Percentiles rank a stretch among this genome's conserved stretches.
These are phyloP conservation scores for Porodaedalea pini DNA, from an alignment of 1,284 basidiomycete species.

Conservation along the genomic window DNA sequence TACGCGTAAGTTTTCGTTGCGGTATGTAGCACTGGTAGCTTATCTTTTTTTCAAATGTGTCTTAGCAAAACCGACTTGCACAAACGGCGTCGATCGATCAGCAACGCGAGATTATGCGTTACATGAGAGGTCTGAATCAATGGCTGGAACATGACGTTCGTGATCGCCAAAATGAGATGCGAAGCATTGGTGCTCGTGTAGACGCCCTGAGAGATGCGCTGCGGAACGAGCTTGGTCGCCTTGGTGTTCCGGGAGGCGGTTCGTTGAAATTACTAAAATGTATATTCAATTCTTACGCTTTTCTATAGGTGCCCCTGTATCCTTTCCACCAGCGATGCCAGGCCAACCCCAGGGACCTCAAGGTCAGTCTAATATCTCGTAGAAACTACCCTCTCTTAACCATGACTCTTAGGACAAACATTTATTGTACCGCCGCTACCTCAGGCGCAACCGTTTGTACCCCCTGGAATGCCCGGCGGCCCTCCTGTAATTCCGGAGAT, in stretches of 20 bases:
- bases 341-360: slow-evolving; percentile 9
- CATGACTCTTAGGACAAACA: slow-evolving; percentile 11
- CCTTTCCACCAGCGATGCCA: not conserved
- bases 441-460: slow-evolving; percentile 1
- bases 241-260: slow-evolving; percentile 16
- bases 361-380: not conserved
- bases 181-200: slow-evolving; percentile 56
- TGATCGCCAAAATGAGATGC: slow-evolving; percentile 68
- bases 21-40: not conserved
- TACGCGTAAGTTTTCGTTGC: slow-evolving; percentile 46
- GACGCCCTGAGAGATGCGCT: slow-evolving; percentile 42
- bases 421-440: slow-evolving; percentile 16
- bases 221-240: slow-evolving; percentile 45
- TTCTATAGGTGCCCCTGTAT: not conserved
- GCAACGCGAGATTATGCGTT: slow-evolving; percentile 71
- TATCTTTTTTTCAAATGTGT: not conserved
- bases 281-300: not conserved
- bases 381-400: too few relatives aligned
- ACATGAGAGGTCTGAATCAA: slow-evolving; percentile 65
- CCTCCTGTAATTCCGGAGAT: not conserved
- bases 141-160: slow-evolving; percentile 73
- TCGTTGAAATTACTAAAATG: not conserved
- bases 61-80: slow-evolving; percentile 67
- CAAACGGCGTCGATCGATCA: slow-evolving; percentile 72
- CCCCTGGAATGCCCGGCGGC: not conserved